A percentile compares a stretch with the other conserved stretches of the same genome.
Evolutionary conservation across 805 yeast genomes (phyloP).

Genomic region (Lipomyces japonicus): DNA sequence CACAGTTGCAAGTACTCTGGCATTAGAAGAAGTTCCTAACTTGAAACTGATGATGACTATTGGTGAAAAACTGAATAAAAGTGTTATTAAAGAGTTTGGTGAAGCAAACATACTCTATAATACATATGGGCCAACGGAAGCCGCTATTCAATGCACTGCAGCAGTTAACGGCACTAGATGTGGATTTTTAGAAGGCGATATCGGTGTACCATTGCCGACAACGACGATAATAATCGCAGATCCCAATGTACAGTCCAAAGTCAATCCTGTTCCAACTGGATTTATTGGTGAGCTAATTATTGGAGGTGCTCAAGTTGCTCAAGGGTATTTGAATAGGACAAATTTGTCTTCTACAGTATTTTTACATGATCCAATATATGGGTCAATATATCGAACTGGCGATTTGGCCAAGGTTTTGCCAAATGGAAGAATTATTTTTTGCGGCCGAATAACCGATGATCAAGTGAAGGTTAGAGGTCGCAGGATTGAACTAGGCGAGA

Average conservation of each 20-base stretch:
- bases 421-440: slow-evolving; percentile 26
- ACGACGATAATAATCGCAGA: slow-evolving; percentile 19
- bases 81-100: slow-evolving; percentile 29
- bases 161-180: slow-evolving; percentile 16
- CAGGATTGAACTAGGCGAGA: slow-evolving; percentile 36
- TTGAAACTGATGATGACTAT: slow-evolving; percentile 27
- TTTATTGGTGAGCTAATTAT: slow-evolving; percentile 33
- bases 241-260: neutral
- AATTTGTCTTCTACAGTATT: slow-evolving; percentile 30
- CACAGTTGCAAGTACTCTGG: slow-evolving; percentile 29
- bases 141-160: slow-evolving; percentile 32
- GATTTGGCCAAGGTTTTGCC: slow-evolving; percentile 31
- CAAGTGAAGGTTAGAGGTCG: slow-evolving; percentile 37
- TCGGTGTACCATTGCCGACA: slow-evolving; percentile 28
- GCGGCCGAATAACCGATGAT: slow-evolving; percentile 32
- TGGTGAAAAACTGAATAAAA: slow-evolving; percentile 29
- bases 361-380: slow-evolving; percentile 16
- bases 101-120: slow-evolving; percentile 16
- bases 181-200: slow-evolving; percentile 16
- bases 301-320: slow-evolving; percentile 34
- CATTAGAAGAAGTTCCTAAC: slow-evolving; percentile 10
- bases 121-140: slow-evolving; percentile 34
- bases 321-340: slow-evolving; percentile 31
- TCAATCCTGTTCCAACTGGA: slow-evolving; percentile 30
- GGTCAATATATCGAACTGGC: slow-evolving; percentile 33